Percentiles rank a stretch among this genome's conserved stretches.
Conservation (phyloP, 148 eudicot genomes). For the Chenopodium album region DNA sequence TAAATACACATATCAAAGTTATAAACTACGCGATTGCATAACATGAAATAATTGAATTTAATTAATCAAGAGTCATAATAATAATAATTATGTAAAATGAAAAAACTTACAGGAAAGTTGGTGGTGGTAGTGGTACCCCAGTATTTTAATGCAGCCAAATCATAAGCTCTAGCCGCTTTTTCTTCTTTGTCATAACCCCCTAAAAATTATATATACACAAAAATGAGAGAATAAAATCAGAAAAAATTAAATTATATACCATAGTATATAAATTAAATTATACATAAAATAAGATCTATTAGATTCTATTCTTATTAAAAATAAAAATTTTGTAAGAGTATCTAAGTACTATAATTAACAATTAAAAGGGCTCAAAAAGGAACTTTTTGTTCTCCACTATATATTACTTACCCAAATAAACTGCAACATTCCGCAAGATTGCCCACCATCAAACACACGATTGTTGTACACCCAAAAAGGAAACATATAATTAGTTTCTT, state of each 20-base stretch:
- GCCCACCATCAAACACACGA: constrained; percentile 31
- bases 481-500: constrained; percentile 17
- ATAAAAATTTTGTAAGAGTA: constrained; percentile 20
- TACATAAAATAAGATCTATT: background rate
- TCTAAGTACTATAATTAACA: constrained; percentile 29
- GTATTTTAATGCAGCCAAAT: constrained; percentile 94
- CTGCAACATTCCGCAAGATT: constrained; percentile 47
- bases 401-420: constrained; percentile 77
- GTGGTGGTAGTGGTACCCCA: constrained; percentile 97
- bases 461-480: constrained; percentile 24
- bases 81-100: background rate
- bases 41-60: background rate
- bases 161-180: constrained; percentile 96
- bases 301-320: constrained; percentile 14
- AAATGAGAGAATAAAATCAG: constrained; percentile 27
- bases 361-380: constrained; percentile 29
- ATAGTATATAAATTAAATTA: too few relatives aligned
- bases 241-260: constrained; percentile 3
- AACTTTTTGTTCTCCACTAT: constrained; percentile 37
- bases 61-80: background rate
- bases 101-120: constrained; percentile 78
- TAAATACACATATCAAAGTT: too few relatives aligned
- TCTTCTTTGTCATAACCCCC: constrained; percentile 99
- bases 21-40: too few relatives aligned
- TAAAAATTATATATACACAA: constrained; percentile 24